Conservation (phyloP, 2,329 filamentous ascomycete genomes). For the Trichoderma aggressivum region DNA sequence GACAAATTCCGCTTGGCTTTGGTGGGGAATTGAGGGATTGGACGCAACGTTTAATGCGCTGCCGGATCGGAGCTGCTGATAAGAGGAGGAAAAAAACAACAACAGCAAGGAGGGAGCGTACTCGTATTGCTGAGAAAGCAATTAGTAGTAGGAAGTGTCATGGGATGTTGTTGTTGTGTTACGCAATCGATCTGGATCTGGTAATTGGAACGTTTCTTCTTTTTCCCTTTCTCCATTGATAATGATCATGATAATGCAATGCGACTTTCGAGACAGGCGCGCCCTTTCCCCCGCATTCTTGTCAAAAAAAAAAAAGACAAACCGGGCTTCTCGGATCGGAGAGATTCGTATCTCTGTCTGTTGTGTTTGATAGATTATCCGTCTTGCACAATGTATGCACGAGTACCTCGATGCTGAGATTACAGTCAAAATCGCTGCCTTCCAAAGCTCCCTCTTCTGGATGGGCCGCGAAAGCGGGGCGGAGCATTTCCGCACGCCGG, state of each 20-base stretch:
- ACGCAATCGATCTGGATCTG: not conserved
- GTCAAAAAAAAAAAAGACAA: not conserved
- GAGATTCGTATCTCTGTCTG: not conserved
- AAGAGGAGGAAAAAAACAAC: not conserved
- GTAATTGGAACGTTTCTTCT: not conserved
- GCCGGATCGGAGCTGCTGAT: not conserved
- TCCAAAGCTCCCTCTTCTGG: not conserved
- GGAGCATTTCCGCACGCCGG: constrained; percentile 16
- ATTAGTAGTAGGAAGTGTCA: not conserved
- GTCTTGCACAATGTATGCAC: not conserved
- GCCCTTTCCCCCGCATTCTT: constrained; percentile 5
- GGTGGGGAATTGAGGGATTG: not conserved
- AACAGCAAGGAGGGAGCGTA: not conserved
- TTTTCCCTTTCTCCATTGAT: not conserved
- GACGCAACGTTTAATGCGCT: not conserved
- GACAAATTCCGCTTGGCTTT: not conserved
- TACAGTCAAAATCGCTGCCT: not conserved
- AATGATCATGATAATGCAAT: no score
- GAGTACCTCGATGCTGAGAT: not conserved
- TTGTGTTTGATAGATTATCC: not conserved
- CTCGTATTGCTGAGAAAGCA: not conserved
- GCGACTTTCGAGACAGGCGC: not conserved
- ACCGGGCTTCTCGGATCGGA: not conserved
- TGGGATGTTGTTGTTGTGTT: not conserved
- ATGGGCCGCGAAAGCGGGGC: constrained; percentile 10